Base-by-base conservation (phyloP, 2,329 filamentous ascomycete genomes). In the Epichloe brachyelytri region DNA sequence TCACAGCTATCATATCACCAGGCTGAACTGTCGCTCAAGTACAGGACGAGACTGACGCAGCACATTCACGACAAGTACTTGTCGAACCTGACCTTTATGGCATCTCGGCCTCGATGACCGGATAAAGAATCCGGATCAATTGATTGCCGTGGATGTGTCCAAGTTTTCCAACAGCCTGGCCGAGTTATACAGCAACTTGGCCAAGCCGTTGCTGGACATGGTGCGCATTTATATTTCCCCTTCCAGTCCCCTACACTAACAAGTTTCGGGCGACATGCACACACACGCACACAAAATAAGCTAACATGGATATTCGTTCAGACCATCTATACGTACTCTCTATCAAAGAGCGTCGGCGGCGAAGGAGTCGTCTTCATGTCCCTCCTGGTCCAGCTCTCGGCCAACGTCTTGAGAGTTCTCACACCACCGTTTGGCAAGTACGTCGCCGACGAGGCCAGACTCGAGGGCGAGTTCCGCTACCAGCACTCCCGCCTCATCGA, bases 351-450 rank as follows among this genome's bases (percentile, higher is more conserved):
- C 53, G 93, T 98, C n/a, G 93, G 93, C 41, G 89, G 90, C 19
- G 93, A 98, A 69, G 91, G 90, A 0, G 79, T 98, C 19, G 88
- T 98, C 63, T 87, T 94, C 65, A 97, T 97, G 91, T 86, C 86
- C 44, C 71, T 97, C 38, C 76, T 98, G 5, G 91, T 98, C 2
- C 93, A 98, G 68, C 71, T 97, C 46, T 96, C 90, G 1, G 90
- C 93, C 14, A 86, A 85, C 60, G 79, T 95, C 20, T 96, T 98
- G 91, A 83, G 93, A 54, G 87, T 88, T 5, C 74, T 98, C 33
- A 97, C 93, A 0, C 93, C 93, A 5, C 93, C 93, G 0, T 98
- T 98, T 61, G 93, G 93, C 53, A 95, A 89, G 76, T 98, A 94
- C 62, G 93, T 98, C 17, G 93, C 93, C 34, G 93, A 98, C 61